phyloP scores from a whole-genome alignment of 202 grass and related monocot species.

The Carex arenaria region DNA sequence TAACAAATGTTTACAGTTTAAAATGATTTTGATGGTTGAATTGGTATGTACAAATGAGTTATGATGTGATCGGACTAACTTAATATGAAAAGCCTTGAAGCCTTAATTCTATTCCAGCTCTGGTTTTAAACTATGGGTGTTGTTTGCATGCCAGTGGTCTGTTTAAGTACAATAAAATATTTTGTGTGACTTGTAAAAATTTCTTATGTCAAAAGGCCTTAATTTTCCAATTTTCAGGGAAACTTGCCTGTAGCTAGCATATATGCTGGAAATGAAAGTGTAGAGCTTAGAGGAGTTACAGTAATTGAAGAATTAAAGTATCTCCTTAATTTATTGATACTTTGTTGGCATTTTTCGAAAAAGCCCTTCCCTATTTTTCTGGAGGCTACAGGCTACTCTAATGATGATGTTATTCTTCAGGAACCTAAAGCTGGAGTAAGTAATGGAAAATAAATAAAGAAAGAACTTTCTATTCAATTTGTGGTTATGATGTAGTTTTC shows the following conservation, averaged over 20 bases:
- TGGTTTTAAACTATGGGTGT: no score
- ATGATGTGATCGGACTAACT: no score
- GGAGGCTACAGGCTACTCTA: conserved; percentile 56
- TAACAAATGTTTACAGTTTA: background rate
- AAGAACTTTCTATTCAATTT: background rate
- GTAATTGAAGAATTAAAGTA: conserved; percentile 75
- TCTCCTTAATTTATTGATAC: conserved; percentile 75
- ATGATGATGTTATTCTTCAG: conserved; percentile 83
- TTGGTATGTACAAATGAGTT: background rate
- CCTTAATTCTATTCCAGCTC: no score
- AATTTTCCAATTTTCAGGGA: conserved; percentile 48
- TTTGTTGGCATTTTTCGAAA: conserved; percentile 98
- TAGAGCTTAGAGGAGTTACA: conserved; percentile 71
- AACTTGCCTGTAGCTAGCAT: conserved; percentile 83
- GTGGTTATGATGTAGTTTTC: background rate
- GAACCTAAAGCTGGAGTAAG: conserved; percentile 99
- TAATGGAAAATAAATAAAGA: conserved; percentile 3
- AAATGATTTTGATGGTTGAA: background rate
- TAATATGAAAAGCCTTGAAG: no score
- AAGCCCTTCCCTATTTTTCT: conserved; percentile 81
- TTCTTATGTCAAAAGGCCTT: background rate
- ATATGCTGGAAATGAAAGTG: conserved; percentile 74
- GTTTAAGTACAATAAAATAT: background rate
- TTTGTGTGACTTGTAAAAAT: background rate
- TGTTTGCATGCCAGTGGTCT: background rate